Evolutionary conservation across 2,329 filamentous ascomycete species (phyloP), one percentile per base, ranked within the genome.

Genomic region (Aureobasidium sp.): DNA sequence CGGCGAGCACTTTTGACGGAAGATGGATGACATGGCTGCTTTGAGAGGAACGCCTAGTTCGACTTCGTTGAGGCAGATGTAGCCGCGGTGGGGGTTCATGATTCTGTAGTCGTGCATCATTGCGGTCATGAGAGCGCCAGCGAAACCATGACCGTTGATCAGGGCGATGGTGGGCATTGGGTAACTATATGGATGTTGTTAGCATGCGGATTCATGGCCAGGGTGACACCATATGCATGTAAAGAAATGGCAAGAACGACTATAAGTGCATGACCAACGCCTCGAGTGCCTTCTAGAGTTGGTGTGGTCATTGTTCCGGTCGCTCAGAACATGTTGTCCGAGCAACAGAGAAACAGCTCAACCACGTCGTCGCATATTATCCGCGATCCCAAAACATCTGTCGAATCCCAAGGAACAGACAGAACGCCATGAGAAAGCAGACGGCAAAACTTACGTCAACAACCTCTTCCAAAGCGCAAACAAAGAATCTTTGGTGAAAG

Each of bases 91-190:
- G 0, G 86, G 82, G 70, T 88, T 88, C 77, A 90, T 88, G 67
- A 94, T 80, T 31, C 90, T 84, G 77, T 94, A 94, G 76, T 93
- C 89, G 74, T 92, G 89, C 75, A 88, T 85, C 82, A 91, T 89
- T 63, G 88, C 84, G 11, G 88, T 78, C 86, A 94, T 92, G 64
- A 92, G 78, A n/a, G 88, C 90, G 49, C 84, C 90, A 6, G 90
- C 90, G 72, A 91, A 94, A 60, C 86, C 85, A 73, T 95, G 90
- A 24, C 90, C 61, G 68, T 90, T 91, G 60, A 93, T 70, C 9
- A 91, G 78, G n/a, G 89, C 86, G 54, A 94, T 75, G 3, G 89
- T 94, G 27, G 90, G 90, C 88, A 92, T 91, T 15, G 89, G 88
- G 70, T 85, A 93, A 59, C 78, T 82, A 53, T 59, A 8, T 17